These are phyloP conservation scores for Persicaria tinctoria DNA, from an alignment of 148 eudicot species.

Conservation along the genomic window DNA sequence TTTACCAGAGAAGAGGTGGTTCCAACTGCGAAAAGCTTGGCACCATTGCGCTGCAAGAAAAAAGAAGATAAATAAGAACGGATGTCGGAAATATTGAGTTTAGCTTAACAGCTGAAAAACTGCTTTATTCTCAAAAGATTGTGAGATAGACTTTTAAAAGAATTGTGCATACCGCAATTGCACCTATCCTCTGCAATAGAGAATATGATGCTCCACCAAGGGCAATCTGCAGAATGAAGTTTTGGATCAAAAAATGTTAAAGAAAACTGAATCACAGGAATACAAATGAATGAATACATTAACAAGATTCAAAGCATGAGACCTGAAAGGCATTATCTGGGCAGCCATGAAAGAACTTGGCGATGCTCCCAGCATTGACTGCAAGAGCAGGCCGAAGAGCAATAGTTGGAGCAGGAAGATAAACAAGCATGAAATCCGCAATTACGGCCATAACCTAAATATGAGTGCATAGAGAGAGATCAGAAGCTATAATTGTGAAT, in stretches of 20 bases:
- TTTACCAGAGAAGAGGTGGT: conserved; percentile 86
- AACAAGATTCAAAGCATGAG: background rate
- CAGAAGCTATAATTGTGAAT: background rate
- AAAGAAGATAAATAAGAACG: background rate
- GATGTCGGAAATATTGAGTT: background rate
- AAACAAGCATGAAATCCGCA: conserved; percentile 99
- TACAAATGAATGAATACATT: background rate
- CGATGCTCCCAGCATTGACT: conserved; percentile 54
- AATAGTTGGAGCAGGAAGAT: conserved; percentile 94
- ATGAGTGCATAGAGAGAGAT: conserved; percentile 15
- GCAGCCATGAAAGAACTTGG: conserved; percentile 73
- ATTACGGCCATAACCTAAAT: conserved; percentile 85
- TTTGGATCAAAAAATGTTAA: background rate
- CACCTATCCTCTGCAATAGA: conserved; percentile 75
- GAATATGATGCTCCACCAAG: conserved; percentile 76
- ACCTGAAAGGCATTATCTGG: conserved; percentile 99
- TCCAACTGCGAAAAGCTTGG: conserved; percentile 91
- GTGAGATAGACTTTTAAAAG: background rate
- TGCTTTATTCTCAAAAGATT: background rate
- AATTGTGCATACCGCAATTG: conserved; percentile 56
- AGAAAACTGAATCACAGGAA: background rate
- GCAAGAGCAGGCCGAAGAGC: conserved; percentile 65
- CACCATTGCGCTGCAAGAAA: conserved; percentile 70
- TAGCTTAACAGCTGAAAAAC: background rate
- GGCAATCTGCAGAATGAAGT: conserved; percentile 47